Percentiles rank a stretch among this genome's conserved stretches.
phyloP scores from a whole-genome alignment of 2,329 filamentous ascomycete genomes.

The Dactylonectria macrodidyma region DNA sequence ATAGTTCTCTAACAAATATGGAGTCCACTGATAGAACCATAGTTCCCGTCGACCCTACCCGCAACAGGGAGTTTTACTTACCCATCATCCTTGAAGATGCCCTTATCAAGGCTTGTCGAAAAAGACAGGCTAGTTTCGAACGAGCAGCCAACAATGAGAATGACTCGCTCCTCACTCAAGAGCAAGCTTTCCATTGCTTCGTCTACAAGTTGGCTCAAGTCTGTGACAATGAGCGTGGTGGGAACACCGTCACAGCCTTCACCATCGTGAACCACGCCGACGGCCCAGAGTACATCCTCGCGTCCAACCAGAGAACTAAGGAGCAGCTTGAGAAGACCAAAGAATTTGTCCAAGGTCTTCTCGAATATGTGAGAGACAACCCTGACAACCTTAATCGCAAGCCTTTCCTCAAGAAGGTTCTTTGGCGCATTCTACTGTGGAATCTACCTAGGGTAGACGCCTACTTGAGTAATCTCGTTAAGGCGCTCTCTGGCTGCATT shows the following conservation, averaged over 20 bases:
- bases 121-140: no score
- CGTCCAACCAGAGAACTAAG: constrained; percentile 27
- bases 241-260: constrained; percentile 27
- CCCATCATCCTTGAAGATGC: no score
- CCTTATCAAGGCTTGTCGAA: no score
- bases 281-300: constrained; percentile 29
- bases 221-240: constrained; percentile 28
- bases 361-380: constrained; percentile 28
- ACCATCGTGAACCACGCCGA: constrained; percentile 11
- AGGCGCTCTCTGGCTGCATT: neutral
- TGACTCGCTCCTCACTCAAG: neutral
- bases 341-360: constrained; percentile 21
- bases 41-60: no score
- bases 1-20: no score
- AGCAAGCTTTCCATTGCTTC: constrained; percentile 20
- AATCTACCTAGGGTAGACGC: constrained; percentile 8
- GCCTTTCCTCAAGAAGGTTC: constrained; percentile 28
- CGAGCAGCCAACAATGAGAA: no score
- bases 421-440: constrained; percentile 24
- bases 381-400: constrained; percentile 1
- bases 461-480: neutral
- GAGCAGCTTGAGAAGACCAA: constrained; percentile 21
- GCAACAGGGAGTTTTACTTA: no score
- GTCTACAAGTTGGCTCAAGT: constrained; percentile 36
- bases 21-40: no score